A percentile compares a stretch with the other conserved stretches of the same genome.
Conservation (phyloP, 2,329 filamentous ascomycete genomes). For the Apiospora phragmitis region DNA sequence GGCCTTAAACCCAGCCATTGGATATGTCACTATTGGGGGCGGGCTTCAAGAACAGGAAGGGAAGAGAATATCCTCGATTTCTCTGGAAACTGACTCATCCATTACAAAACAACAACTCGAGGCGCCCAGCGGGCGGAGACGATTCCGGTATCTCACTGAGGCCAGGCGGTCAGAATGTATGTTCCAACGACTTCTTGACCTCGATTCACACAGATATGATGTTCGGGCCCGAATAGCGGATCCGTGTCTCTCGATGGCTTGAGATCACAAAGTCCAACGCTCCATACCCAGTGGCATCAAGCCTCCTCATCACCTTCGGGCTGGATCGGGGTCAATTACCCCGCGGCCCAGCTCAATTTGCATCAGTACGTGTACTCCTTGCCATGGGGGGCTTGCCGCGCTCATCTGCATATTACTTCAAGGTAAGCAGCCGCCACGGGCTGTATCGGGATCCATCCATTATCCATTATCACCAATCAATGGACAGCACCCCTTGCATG, state of each 20-base stretch:
- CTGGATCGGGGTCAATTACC: conserved; percentile 8
- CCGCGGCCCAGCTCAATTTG: conserved; percentile 3
- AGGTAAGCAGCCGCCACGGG: conserved; percentile 6
- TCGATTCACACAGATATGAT: neutral
- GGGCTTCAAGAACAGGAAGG: neutral
- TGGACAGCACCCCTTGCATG: conserved; percentile 8
- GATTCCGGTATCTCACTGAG: neutral
- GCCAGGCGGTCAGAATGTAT: neutral
- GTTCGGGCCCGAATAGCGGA: conserved; percentile 4
- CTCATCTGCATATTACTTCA: conserved; percentile 2
- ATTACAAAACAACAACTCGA: neutral
- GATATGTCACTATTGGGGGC: neutral
- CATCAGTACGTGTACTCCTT: neutral
- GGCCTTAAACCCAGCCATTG: neutral
- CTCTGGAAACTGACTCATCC: neutral
- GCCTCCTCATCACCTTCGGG: neutral
- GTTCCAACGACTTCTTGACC: conserved; percentile 4
- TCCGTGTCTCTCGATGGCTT: neutral
- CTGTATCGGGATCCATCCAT: conserved; percentile 6
- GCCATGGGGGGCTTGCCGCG: neutral
- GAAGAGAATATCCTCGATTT: neutral
- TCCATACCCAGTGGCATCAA: neutral
- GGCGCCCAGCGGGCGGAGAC: neutral
- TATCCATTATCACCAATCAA: conserved; percentile 4
- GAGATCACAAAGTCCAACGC: neutral